Evolutionary conservation across 2,329 filamentous ascomycete genomes (phyloP), one percentile per base, ranked within the genome.

Genomic region (Westerdykella sp.): DNA sequence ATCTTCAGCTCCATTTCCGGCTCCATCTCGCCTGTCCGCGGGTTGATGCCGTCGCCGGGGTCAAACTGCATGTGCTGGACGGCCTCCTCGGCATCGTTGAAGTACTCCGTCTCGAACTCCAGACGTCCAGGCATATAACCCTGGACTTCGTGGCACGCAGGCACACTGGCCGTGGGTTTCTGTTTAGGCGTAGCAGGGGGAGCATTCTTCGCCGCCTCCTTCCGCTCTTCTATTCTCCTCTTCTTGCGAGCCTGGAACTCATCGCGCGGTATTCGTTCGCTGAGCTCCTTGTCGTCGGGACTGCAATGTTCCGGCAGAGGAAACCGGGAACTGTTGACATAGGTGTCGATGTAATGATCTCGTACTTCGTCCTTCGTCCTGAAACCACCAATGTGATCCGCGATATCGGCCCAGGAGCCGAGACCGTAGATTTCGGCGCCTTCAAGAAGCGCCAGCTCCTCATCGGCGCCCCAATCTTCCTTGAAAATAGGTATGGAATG

Each of bases 31-130:
- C 87, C 85, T 0, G 89, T 95, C 2, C 77, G 73, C 1, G 85
- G 83, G 59, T 95, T 95, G 53, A 95, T 76, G 44, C 93, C 93
- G 68, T 96, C 91, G 21, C 93, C 93, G 0, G 93, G 91, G 44
- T 97, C 91, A 59, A 98, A 98, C 51, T 94, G 86, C 90, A 98
- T 97, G 50, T 95, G 83, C 65, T 98, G 93, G 2, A 98, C 93
- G 0, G 91, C 91, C 69, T 97, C 94, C 70, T 98, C 93, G 1
- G 93, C 93, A 59, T 98, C 93, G 59, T 98, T 98, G 60, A 91
- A 87, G 63, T 95, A 93, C 59, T 98, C 93, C 0, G 87, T 96
- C 73, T 98, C 93, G 51, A 98, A 98, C 61, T 98, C 93, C 51
- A 98, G 70, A 34, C 93, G 88, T 36, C 93, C 93, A 3, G 93